Base-by-base conservation (phyloP, 1,284 basidiomycete species). In the Tilletiopsis washingtonensis region DNA sequence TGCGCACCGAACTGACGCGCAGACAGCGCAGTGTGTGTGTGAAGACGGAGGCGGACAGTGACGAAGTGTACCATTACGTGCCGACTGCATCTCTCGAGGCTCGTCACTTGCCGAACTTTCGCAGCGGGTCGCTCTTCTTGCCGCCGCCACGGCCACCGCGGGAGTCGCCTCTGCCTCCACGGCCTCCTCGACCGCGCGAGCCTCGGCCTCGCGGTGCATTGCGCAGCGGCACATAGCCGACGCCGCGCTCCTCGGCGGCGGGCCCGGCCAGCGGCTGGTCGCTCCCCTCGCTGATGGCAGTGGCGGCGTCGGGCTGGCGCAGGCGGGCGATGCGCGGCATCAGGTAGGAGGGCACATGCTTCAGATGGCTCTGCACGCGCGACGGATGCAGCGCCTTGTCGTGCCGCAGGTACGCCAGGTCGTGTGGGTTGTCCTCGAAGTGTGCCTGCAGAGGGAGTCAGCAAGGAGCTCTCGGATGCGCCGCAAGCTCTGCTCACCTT, bases 351-450 rank as follows among this genome's bases (percentile, higher is more conserved):
- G 94, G 94, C 3, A 98, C 83, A 74, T 96, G 88, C 74, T 94
- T 96, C 81, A 99, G 85, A 69, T 98, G 93, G 20, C 62, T 58
- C 69, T 91, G 89, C 9, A 91, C 79, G 36, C 90, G 79, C 19
- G 85, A 84, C 0, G 89, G 87, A 67, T 93, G 88, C 11, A 97
- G 77, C 2, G 91, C 85, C 62, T 91, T 90, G 75, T 99, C 94
- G 74, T 98, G 94, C 5, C 89, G 82, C 26, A 98, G 78, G 71
- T 85, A 97, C 47, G 90, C 89, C 17, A 97, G 78, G 70, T 97
- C 93, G 6, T 88, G 78, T 0, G 94, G 94, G 69, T 98, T 93
- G 66, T 97, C 91, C 67, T 97, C 91, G 57, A 98, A 98, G 74
- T 98, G 93, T 1, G 91, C 87, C 88, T 94, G 65, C 3, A 51